Conservation (phyloP, 495 filamentous ascomycete species). For the Friedmanniomyces simplex region DNA sequence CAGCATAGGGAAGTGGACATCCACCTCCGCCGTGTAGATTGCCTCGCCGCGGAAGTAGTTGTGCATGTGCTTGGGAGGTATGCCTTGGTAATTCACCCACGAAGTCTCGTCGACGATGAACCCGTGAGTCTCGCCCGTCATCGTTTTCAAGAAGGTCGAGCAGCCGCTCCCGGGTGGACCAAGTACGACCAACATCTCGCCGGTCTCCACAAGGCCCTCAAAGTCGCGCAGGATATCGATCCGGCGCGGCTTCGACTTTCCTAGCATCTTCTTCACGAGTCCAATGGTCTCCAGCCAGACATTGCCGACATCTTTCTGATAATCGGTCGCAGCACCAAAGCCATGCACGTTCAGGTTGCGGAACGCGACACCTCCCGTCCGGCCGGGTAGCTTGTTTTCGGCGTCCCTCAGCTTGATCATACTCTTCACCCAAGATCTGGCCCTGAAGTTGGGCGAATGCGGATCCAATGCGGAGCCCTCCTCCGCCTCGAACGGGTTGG, state of each 20-base stretch:
- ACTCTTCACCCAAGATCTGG: conserved; percentile 48
- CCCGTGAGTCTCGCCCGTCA: conserved; percentile 56
- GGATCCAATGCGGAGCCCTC: conserved; percentile 48
- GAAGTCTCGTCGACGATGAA: conserved; percentile 33
- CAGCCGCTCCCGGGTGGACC: conserved; percentile 63
- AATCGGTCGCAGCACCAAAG: conserved; percentile 38
- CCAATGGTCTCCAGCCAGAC: conserved; percentile 28
- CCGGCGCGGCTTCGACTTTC: conserved; percentile 43
- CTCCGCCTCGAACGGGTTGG: conserved; percentile 28
- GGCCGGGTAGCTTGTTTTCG: conserved; percentile 25
- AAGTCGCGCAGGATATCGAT: conserved; percentile 64
- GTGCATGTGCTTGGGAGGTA: conserved; percentile 32
- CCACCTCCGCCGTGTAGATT: conserved; percentile 38
- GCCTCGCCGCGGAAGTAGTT: conserved; percentile 36
- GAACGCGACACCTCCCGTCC: conserved; percentile 37
- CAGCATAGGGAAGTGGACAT: conserved; percentile 35
- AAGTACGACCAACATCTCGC: conserved; percentile 74
- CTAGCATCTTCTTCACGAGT: conserved; percentile 32
- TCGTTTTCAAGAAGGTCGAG: conserved; percentile 62
- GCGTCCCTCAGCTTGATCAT: conserved; percentile 30
- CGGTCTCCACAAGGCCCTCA: conserved; percentile 59
- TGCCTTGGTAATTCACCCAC: conserved; percentile 34
- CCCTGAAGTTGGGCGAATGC: conserved; percentile 44
- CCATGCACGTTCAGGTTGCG: conserved; percentile 41
- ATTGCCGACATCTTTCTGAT: conserved; percentile 37